Conservation (phyloP, 139 green algal species). For the Chlamydomonas sphaeroides region DNA sequence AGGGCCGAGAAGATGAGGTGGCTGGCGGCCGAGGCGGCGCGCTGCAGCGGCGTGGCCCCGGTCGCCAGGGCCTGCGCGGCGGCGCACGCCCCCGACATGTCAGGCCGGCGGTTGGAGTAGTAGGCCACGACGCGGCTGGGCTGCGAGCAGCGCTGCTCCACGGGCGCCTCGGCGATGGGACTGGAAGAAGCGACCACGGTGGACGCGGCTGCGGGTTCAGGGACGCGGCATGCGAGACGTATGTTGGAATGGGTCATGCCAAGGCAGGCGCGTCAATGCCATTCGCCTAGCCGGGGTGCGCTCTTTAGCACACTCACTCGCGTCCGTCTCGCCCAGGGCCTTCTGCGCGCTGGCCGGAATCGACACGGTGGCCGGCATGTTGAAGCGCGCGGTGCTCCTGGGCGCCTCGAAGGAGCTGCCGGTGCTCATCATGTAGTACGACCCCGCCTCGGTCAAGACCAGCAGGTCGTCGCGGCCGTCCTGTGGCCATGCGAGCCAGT, state of each 20-base stretch:
- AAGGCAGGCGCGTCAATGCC: too few relatives aligned
- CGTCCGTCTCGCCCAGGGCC: not conserved
- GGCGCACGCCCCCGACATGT: not conserved
- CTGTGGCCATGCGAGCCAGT: too few relatives aligned
- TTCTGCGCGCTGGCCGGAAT: not conserved
- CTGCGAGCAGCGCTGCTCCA: not conserved
- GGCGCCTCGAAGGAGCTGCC: not conserved
- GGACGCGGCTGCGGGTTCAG: not conserved
- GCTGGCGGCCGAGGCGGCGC: not conserved
- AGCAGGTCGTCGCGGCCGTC: not conserved
- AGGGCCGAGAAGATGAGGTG: not conserved
- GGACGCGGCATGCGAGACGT: too few relatives aligned
- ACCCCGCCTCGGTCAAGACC: not conserved
- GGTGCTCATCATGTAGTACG: not conserved
- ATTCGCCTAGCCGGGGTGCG: too few relatives aligned
- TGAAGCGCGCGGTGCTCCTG: not conserved
- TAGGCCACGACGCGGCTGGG: not conserved
- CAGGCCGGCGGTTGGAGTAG: not conserved
- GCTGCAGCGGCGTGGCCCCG: too few relatives aligned
- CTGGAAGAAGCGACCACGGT: not conserved
- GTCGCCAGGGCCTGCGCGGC: too few relatives aligned
- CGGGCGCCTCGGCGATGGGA: not conserved
- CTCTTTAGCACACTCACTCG: not conserved
- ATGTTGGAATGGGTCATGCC: too few relatives aligned
- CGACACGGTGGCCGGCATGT: too few relatives aligned